Percentiles rank a stretch among this genome's conserved stretches.
These are phyloP conservation scores for Camelina laxa DNA, from an alignment of 345 rosid genomes.

Conservation along the genomic window DNA sequence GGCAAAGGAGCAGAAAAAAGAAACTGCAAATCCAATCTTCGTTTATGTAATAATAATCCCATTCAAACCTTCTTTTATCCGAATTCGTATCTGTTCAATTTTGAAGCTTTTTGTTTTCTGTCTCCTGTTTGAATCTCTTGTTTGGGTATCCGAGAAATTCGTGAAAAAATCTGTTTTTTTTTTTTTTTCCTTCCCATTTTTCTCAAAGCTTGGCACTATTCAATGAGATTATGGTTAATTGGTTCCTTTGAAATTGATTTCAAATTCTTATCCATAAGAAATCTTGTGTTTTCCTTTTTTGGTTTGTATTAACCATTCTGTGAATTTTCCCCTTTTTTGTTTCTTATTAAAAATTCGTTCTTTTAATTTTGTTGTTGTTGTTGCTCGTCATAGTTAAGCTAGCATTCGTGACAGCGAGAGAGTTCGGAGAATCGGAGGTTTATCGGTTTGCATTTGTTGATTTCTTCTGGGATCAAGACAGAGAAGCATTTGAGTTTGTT, in stretches of 20 bases:
- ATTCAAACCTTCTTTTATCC: constrained; percentile 18
- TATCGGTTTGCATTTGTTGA: constrained; percentile 33
- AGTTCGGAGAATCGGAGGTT: too few relatives aligned
- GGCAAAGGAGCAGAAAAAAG: constrained; percentile 3
- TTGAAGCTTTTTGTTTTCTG: neutral
- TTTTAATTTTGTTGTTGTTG: neutral
- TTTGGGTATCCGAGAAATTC: constrained; percentile 21
- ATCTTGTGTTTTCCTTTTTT: neutral
- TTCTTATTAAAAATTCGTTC: constrained; percentile 11
- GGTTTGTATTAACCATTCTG: neutral
- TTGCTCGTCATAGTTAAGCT: constrained; percentile 25
- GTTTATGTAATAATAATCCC: constrained; percentile 28
- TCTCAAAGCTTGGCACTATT: constrained; percentile 18
- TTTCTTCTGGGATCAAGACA: constrained; percentile 13
- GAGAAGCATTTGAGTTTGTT: constrained; percentile 20
- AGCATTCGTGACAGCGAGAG: constrained; percentile 6
- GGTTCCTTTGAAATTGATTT: constrained; percentile 21
- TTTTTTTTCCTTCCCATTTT: neutral
- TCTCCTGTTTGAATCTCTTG: constrained; percentile 1
- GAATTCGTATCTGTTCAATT: constrained; percentile 5
- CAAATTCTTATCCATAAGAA: constrained; percentile 21
- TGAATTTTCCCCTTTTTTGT: constrained; percentile 10
- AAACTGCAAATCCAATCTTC: constrained; percentile 36
- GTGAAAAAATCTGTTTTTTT: neutral
- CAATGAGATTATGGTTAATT: constrained; percentile 12